Base-by-base conservation (phyloP, 768 basidiomycete species). In the Mrakia blollopis region DNA sequence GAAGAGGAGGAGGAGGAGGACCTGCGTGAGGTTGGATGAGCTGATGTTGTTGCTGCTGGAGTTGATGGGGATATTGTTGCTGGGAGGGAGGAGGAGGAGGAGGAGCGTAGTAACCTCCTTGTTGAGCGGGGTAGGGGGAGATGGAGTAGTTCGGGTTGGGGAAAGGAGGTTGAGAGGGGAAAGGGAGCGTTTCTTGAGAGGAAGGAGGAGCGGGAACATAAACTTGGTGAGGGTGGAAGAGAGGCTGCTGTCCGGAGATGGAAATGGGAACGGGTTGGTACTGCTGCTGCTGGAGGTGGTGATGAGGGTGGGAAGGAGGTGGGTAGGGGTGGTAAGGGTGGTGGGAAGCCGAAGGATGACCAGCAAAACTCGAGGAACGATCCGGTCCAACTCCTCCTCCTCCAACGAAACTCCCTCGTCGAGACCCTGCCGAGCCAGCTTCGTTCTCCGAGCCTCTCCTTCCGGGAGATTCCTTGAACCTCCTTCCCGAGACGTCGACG, bases 231-330 rank as follows among this genome's bases (percentile, higher is more conserved):
- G 69, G 50, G 25, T 70, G 69, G 69, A n/a, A 52, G 30, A 44
- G 23, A 6, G 69, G 69, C 8, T 70, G 50, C 14, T 16, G 28
- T 70, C n/a, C 39, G 16, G 50, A 11, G 41, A 37, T 30, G 25
- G 35, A 30, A 16, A 16, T 18, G 25, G 69, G 50, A 44, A 16
- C 14, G 16, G 39, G 69, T n/a, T 47, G 41, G 13, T 70, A 37
- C 30, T 70, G 69, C 18, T 70, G 69, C n/a, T 70, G 50, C 39
- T 44, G 69, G 69, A n/a, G 35, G 25, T 70, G 69, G 25, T 70
- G 69, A 28, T 70, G 35, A 16, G 23, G 41, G 69, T 70, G n/a
- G 3, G 39, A 13, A 21, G 39, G 32, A 35, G 23, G 13, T 2
- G 35, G 11, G 50, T 44, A 70, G 23, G 39, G 30, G 69, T 70